Evolutionary conservation across 805 yeast species (phyloP).

Genomic region (Lipomyces lipofer): DNA sequence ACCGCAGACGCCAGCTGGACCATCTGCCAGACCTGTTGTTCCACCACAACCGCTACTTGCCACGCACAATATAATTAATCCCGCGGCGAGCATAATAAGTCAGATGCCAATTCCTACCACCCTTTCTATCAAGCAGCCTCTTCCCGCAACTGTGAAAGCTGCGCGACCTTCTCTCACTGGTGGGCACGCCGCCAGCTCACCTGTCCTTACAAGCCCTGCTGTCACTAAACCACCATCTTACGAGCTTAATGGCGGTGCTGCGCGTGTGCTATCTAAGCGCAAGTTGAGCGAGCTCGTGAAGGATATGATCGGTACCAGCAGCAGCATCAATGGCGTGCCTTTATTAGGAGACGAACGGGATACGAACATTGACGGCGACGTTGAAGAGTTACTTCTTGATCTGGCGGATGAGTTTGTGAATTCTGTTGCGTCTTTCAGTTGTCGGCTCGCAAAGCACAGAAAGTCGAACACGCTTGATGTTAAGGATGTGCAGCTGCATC

Average conservation of each 20-base stretch:
- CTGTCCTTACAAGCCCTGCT: conserved; percentile 77
- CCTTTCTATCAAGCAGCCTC: conserved; percentile 64
- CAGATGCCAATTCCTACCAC: conserved; percentile 58
- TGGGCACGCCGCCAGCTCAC: conserved; percentile 72
- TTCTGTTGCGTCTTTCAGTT: conserved; percentile 88
- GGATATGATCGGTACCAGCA: conserved; percentile 60
- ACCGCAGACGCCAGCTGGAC: conserved; percentile 29
- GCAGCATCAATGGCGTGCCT: conserved; percentile 42
- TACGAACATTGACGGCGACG: conserved; percentile 90
- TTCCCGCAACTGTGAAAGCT: conserved; percentile 64
- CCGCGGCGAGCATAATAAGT: conserved; percentile 34
- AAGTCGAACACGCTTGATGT: conserved; percentile 84
- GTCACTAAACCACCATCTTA: conserved; percentile 73
- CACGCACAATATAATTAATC: conserved; percentile 43
- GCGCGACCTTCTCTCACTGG: conserved; percentile 81
- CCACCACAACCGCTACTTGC: conserved; percentile 41
- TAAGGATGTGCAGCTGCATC: conserved; percentile 84
- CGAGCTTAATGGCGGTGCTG: conserved; percentile 56
- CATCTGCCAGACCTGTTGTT: conserved; percentile 37
- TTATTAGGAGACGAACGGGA: conserved; percentile 74
- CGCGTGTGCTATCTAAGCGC: conserved; percentile 79
- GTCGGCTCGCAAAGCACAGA: conserved; percentile 92
- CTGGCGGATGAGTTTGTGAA: conserved; percentile 94
- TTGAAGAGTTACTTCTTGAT: conserved; percentile 85
- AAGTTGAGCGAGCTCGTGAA: conserved; percentile 82